Conservation (phyloP, 495 filamentous ascomycete genomes). For the Aspergillus affinis region DNA sequence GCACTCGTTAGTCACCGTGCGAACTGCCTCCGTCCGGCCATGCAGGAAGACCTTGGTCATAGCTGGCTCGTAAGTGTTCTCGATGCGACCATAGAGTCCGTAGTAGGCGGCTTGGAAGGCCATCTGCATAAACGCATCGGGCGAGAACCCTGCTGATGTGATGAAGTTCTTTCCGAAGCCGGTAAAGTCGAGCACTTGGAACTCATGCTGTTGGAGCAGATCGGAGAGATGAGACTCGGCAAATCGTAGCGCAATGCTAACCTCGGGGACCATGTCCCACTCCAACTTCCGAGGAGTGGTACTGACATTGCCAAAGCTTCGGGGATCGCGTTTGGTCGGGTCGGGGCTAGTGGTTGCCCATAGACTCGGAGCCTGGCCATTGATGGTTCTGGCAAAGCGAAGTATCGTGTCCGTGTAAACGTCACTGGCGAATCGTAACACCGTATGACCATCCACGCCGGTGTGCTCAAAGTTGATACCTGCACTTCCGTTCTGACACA, state of each 20-base stretch:
- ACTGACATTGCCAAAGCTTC: slow-evolving; percentile 90
- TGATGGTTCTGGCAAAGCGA: slow-evolving; percentile 93
- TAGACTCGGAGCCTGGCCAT: slow-evolving; percentile 85
- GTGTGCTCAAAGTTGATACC: slow-evolving; percentile 99
- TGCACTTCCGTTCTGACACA: slow-evolving; percentile 96
- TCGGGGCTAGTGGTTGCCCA: slow-evolving; percentile 93
- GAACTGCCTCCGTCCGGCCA: slow-evolving; percentile 90
- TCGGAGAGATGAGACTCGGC: slow-evolving; percentile 94
- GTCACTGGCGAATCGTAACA: slow-evolving; percentile 92
- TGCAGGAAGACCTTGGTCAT: slow-evolving; percentile 97
- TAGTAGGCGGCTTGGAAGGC: slow-evolving; percentile 99
- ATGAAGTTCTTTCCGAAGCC: slow-evolving; percentile 97
- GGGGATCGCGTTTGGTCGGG: slow-evolving; percentile 89
- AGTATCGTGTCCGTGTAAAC: slow-evolving; percentile 98
- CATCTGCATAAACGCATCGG: slow-evolving; percentile 98
- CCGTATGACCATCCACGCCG: slow-evolving; percentile 96
- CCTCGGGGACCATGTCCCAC: slow-evolving; percentile 95
- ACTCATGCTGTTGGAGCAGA: slow-evolving; percentile 95
- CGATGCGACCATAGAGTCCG: slow-evolving; percentile 88
- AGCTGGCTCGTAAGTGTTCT: slow-evolving; percentile 95
- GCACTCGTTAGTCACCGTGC: slow-evolving; percentile 77
- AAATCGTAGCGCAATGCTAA: slow-evolving; percentile 88
- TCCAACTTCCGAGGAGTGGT: slow-evolving; percentile 95
- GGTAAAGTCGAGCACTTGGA: slow-evolving; percentile 84
- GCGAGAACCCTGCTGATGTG: slow-evolving; percentile 93